Percentiles rank a stretch among this genome's conserved stretches.
These are phyloP conservation scores for Kodamaea kakaduensis DNA, from an alignment of 805 yeast species.

Conservation along the genomic window DNA sequence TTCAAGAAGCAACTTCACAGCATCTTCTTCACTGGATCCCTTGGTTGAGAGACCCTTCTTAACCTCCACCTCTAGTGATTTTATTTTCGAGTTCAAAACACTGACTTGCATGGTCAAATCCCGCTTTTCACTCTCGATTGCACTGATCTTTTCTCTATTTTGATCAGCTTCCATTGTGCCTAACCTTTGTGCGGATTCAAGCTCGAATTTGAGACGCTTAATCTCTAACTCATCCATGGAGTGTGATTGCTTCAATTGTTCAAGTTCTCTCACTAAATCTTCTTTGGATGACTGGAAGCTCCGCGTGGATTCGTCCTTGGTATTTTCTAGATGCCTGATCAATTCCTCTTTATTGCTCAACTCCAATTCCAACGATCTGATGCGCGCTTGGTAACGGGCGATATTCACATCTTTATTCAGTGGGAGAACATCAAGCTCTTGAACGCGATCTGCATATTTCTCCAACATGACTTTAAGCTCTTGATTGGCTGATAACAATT, in stretches of 20 bases:
- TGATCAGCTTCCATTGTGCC: constrained; percentile 1
- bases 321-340: constrained; percentile 3
- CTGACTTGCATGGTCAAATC: neutral
- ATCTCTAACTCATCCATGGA: constrained; percentile 1
- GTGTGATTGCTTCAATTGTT: too few species aligned
- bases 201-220: constrained; percentile 2
- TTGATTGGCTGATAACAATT: constrained; percentile 11
- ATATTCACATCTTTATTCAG: neutral
- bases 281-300: too few species aligned
- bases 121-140: constrained; percentile 1
- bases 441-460: constrained; percentile 4
- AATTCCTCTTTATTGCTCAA: constrained; percentile 2
- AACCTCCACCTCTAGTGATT: constrained; percentile 15
- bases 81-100: constrained; percentile 2
- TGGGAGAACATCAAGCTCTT: constrained; percentile 7
- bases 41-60: constrained; percentile 7
- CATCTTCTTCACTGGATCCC: constrained; percentile 6
- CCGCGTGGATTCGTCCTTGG: neutral
- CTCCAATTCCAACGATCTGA: neutral
- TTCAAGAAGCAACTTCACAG: constrained; percentile 26
- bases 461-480: constrained; percentile 12
- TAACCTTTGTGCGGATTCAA: constrained; percentile 4
- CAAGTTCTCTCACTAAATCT: too few species aligned
- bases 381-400: constrained; percentile 1
- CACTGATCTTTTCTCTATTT: constrained; percentile 4